Conservation (phyloP, 2,329 filamentous ascomycete species). For the Colletotrichum sidae region DNA sequence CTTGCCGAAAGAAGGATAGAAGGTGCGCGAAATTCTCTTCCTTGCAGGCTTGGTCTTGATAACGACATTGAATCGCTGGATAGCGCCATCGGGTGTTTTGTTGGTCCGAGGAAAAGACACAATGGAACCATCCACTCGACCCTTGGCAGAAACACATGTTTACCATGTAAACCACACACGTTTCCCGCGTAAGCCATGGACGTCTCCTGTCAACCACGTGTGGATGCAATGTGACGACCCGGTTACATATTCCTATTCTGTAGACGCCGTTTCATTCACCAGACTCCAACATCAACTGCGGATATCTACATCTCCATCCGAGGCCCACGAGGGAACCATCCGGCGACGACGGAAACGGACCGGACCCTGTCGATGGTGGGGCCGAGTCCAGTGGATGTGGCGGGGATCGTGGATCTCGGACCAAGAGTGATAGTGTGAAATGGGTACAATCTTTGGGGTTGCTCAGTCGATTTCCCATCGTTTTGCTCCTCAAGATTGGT, state of each 20-base stretch:
- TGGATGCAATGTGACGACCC: no score
- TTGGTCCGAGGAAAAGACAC: conserved; percentile 1
- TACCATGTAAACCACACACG: neutral
- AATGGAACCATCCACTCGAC: no score
- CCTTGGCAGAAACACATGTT: neutral
- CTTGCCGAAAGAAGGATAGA: conserved; percentile 4
- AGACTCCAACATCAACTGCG: neutral
- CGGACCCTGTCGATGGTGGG: conserved; percentile 6
- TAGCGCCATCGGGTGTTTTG: conserved; percentile 25
- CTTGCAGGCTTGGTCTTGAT: conserved; percentile 22
- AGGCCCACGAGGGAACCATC: neutral
- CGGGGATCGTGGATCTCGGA: conserved; percentile 1
- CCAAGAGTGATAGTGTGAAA: neutral
- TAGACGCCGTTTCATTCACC: no score
- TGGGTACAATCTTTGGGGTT: no score
- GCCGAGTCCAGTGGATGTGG: neutral
- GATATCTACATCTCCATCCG: neutral
- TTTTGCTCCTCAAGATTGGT: no score
- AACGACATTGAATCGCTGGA: conserved; percentile 28
- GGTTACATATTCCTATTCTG: no score
- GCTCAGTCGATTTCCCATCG: no score
- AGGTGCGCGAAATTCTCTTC: neutral
- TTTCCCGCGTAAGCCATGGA: neutral
- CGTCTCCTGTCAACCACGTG: no score
- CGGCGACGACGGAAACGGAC: neutral